Percentiles rank a stretch among this genome's conserved stretches.
Evolutionary conservation across 2,329 filamentous ascomycete genomes (phyloP).

Genomic region (Nannizziopsis barbatae): DNA sequence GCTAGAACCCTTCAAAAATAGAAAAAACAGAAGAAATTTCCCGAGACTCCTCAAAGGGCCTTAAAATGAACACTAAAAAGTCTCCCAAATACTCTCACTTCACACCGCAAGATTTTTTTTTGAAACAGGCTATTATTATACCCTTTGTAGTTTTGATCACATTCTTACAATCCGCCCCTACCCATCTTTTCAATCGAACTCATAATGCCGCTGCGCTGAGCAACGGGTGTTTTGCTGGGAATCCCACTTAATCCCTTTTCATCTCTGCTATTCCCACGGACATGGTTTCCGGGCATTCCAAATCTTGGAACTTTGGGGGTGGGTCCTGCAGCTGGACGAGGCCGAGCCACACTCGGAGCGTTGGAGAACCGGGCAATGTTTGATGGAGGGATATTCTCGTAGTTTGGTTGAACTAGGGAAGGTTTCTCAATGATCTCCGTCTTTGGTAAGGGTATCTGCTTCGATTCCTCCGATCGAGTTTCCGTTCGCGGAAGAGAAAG

Average conservation of each 20-base stretch:
- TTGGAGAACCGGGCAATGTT: conserved; percentile 7
- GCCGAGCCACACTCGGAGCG: conserved; percentile 23
- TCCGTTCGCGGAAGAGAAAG: background rate
- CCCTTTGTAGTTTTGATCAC: background rate
- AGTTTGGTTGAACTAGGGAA: background rate
- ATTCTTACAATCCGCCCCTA: conserved; percentile 26
- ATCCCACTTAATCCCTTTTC: conserved; percentile 6
- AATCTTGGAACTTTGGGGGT: conserved; percentile 26
- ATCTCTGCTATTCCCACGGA: conserved; percentile 28
- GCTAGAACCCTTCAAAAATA: background rate
- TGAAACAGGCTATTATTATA: no score
- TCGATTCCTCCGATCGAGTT: background rate
- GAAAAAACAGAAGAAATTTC: background rate
- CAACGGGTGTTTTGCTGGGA: conserved; percentile 24
- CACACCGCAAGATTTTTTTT: background rate
- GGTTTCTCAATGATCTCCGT: background rate
- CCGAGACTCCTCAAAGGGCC: background rate
- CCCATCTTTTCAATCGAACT: conserved; percentile 84
- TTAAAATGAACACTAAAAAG: background rate
- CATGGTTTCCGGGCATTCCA: conserved; percentile 23
- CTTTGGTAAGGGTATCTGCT: background rate
- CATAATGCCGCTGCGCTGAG: conserved; percentile 61
- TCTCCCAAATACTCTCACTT: background rate
- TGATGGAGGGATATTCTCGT: conserved; percentile 5
- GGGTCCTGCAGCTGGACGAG: conserved; percentile 18